These are phyloP conservation scores for Pleurotus giganteus DNA, from an alignment of 768 basidiomycete species.

Conservation along the genomic window DNA sequence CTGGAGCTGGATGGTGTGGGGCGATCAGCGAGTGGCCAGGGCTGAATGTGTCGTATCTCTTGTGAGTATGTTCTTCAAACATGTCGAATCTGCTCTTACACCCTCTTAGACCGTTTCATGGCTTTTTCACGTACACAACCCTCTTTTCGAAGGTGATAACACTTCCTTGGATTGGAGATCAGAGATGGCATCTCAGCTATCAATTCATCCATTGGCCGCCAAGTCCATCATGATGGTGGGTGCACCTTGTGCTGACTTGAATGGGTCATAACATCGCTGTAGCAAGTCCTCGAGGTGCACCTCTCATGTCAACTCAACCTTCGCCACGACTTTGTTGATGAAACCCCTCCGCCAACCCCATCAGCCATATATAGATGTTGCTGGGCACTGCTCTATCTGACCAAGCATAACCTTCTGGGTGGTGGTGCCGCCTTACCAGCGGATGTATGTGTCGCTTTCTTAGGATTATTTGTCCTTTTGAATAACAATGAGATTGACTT, in stretches of 20 bases:
- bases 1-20: constrained; percentile 69
- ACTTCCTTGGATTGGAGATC: constrained; percentile 4
- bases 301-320: constrained; percentile 1
- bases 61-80: constrained; percentile 31
- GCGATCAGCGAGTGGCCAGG: constrained; percentile 47
- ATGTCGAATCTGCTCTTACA: not conserved
- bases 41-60: constrained; percentile 47
- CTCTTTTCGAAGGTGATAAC: not conserved
- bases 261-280: not conserved
- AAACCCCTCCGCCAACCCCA: constrained; percentile 27
- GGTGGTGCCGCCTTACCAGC: constrained; percentile 11
- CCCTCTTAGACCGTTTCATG: constrained; percentile 49
- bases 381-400: not conserved
- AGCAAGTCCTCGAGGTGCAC: constrained; percentile 10
- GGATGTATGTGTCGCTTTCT: constrained; percentile 23
- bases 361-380: constrained; percentile 14
- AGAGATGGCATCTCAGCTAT: constrained; percentile 1
- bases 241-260: not conserved
- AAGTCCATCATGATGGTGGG: constrained; percentile 26
- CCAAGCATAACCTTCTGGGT: not conserved
- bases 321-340: constrained; percentile 12
- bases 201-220: constrained; percentile 10
- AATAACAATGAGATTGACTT: constrained; percentile 19
- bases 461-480: constrained; percentile 26
- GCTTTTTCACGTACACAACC: constrained; percentile 40